phyloP scores from a whole-genome alignment of 345 rosid genomes.

The Conringia planisiliqua region DNA sequence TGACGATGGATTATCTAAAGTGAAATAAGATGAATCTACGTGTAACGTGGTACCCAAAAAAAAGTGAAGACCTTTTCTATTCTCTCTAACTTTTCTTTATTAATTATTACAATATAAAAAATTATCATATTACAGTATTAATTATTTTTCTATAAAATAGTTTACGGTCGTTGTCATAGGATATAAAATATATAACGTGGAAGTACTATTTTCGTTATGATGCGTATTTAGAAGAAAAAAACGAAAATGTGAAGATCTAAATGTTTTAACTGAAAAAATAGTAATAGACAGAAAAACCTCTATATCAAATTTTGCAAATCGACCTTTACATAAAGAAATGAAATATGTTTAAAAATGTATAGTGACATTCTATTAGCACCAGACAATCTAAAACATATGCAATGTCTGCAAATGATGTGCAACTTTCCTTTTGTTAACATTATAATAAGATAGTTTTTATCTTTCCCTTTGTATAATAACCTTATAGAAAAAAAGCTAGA shows the following conservation, averaged over 20 bases:
- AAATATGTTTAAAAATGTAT: background rate
- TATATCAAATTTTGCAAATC: background rate
- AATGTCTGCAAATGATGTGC: background rate
- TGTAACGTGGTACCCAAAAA: background rate
- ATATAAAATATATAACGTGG: background rate
- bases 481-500: background rate
- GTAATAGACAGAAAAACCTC: background rate
- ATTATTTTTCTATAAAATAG: background rate
- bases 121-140: no score
- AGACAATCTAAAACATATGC: background rate
- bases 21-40: background rate
- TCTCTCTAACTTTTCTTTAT: background rate
- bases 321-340: background rate
- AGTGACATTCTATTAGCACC: background rate
- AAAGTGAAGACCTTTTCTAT: background rate
- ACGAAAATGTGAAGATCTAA: background rate
- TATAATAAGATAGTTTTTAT: background rate
- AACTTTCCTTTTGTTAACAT: background rate
- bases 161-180: background rate
- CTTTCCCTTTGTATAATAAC: background rate
- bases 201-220: background rate
- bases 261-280: background rate
- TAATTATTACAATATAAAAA: no score
- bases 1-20: conserved; percentile 4
- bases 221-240: background rate